A percentile compares a stretch with the other conserved stretches of the same genome.
Evolutionary conservation across 2,329 filamentous ascomycete genomes (phyloP).

Genomic region (Aspergillus nomiae): DNA sequence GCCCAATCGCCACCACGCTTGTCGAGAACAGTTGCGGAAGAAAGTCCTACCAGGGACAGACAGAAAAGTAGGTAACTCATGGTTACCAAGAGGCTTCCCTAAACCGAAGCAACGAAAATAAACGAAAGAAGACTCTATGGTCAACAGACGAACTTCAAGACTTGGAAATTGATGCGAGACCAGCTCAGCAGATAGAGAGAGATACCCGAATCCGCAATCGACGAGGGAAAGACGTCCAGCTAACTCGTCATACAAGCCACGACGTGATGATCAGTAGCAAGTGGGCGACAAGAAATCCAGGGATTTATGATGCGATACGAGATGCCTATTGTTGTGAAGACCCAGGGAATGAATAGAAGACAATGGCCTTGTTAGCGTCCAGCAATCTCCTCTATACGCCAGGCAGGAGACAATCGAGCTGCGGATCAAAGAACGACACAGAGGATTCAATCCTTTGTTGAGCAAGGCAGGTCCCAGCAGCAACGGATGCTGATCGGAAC

Average conservation of each 20-base stretch:
- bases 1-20: conserved; percentile 24
- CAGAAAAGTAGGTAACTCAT: conserved; percentile 27
- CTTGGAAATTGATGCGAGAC: conserved; percentile 28
- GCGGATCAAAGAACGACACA: background rate
- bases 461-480: background rate
- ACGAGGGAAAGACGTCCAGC: background rate
- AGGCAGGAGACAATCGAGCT: background rate
- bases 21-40: conserved; percentile 28
- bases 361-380: conserved; percentile 7
- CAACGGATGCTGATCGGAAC: background rate
- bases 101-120: conserved; percentile 1
- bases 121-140: background rate
- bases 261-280: background rate
- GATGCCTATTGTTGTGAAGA: background rate
- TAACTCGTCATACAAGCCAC: background rate
- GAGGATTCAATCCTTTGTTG: background rate
- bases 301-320: background rate
- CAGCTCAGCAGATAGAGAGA: conserved; percentile 26
- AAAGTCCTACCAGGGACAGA: conserved; percentile 32
- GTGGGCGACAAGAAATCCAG: background rate
- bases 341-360: background rate
- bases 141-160: background rate
- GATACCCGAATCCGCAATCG: conserved; percentile 8
- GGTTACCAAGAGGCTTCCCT: conserved; percentile 1
- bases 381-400: background rate